Evolutionary conservation across 768 basidiomycete genomes (phyloP).

Genomic region (Asterophora parasitica): DNA sequence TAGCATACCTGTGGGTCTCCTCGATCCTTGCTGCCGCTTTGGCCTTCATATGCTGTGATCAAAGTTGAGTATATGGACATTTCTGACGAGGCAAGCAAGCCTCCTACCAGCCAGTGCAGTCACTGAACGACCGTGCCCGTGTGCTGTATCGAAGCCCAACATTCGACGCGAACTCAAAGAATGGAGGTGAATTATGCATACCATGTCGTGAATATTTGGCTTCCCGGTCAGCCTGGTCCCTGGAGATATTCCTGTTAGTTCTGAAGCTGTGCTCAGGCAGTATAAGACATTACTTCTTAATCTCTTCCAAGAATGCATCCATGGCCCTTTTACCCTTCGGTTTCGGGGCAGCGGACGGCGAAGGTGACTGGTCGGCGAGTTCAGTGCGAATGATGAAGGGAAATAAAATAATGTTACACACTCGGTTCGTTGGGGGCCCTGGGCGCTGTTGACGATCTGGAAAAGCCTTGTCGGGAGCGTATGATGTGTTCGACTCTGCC

Average conservation of each 20-base stretch:
- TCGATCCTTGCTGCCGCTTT: slow-evolving; percentile 84
- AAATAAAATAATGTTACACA: slow-evolving; percentile 4
- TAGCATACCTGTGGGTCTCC: slow-evolving; percentile 76
- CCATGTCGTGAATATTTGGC: slow-evolving; percentile 72
- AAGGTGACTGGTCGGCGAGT: slow-evolving; percentile 40
- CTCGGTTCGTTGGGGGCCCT: slow-evolving; percentile 10
- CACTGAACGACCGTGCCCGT: slow-evolving; percentile 67
- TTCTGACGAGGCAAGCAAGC: background rate
- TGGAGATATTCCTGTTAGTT: slow-evolving; percentile 26
- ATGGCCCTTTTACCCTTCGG: slow-evolving; percentile 94
- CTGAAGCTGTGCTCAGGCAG: background rate
- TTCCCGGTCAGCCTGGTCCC: slow-evolving; percentile 91
- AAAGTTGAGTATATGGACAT: slow-evolving; percentile 1
- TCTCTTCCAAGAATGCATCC: slow-evolving; percentile 94
- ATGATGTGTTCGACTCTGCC: slow-evolving; percentile 46
- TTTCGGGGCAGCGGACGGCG: slow-evolving; percentile 56
- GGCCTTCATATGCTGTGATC: slow-evolving; percentile 75
- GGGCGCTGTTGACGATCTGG: slow-evolving; percentile 18
- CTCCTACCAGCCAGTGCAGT: slow-evolving; percentile 83
- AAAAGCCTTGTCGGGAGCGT: slow-evolving; percentile 34
- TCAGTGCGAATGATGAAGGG: slow-evolving; percentile 1
- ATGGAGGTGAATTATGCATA: slow-evolving; percentile 19
- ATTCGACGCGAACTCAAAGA: background rate
- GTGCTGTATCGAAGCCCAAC: slow-evolving; percentile 34
- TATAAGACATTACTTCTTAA: slow-evolving; percentile 63